Evolutionary conservation across 352 stramenopile species (phyloP).

Genomic region (Lagenidium giganteum): DNA sequence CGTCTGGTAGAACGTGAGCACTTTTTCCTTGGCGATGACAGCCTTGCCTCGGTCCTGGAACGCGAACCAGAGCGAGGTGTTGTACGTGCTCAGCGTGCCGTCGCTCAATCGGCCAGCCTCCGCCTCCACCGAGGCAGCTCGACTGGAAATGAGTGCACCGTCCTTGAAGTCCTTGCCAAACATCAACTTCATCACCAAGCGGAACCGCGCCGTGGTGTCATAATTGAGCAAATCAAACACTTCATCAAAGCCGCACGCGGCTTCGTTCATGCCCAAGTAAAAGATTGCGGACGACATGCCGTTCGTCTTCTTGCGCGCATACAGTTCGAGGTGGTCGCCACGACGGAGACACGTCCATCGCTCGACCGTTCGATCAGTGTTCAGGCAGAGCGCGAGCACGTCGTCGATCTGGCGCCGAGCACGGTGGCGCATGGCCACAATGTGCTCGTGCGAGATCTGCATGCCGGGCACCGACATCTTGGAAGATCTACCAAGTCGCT

Average conservation of each 20-base stretch:
- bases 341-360: slow-evolving; percentile 48
- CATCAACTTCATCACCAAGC: slow-evolving; percentile 55
- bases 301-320: slow-evolving; percentile 37
- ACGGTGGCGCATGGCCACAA: slow-evolving; percentile 50
- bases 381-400: slow-evolving; percentile 43
- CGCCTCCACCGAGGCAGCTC: too few relatives aligned
- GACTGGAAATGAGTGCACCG: slow-evolving; percentile 37
- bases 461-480: too few relatives aligned
- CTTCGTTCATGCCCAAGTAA: slow-evolving; percentile 58
- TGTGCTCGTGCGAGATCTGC: slow-evolving; percentile 44
- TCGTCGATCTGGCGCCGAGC: slow-evolving; percentile 59
- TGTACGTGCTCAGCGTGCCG: slow-evolving; percentile 33
- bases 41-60: slow-evolving; percentile 50
- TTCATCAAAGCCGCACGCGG: slow-evolving; percentile 52
- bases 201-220: slow-evolving; percentile 48
- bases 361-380: slow-evolving; percentile 45
- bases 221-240: slow-evolving; percentile 49
- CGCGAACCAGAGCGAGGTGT: slow-evolving; percentile 54
- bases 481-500: too few relatives aligned
- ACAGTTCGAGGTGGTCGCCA: slow-evolving; percentile 49
- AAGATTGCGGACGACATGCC: slow-evolving; percentile 30
- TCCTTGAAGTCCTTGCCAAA: slow-evolving; percentile 55
- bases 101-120: too few relatives aligned
- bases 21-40: slow-evolving; percentile 39
- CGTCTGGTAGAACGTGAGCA: slow-evolving; percentile 62